Evolutionary conservation across 768 basidiomycete species (phyloP), one percentile per base, ranked within the genome.

Genomic region (Clavaria fumosa): DNA sequence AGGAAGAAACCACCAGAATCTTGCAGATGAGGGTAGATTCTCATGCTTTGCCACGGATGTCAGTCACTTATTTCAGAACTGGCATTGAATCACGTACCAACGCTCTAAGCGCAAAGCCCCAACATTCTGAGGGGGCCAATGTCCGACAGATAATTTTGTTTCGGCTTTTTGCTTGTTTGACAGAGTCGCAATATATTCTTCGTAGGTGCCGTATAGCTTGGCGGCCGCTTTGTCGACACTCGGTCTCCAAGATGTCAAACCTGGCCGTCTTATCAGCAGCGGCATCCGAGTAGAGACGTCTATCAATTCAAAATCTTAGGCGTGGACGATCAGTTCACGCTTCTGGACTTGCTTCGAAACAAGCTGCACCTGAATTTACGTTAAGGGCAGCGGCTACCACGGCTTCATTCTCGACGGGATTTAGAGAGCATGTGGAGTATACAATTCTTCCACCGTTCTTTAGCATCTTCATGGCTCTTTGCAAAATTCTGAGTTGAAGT

Each of bases 1-100:
- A 99, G 76, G 52, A 95, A 99, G 60, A 99, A 99, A 0, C 90
- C 95, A 2, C 95, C 95, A 0, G 90, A 86, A 50, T 99, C 84
- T 56, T 97, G 95, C 6, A 95, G 61, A 53, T 97, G 91, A 2
- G 95, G 91, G 51, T 93, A 84, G 44, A 97, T 73, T 26, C 95
- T 72, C 55, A 96, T 59, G 47, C 90, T 95, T 34, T 12, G 17
- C 7, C 1, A 7, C 4, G 32, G 22, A 38, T 4, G 4, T 26
- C 39, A 23, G 17, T 14, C 6, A 11, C 37, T 27, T 36, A 7
- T 27, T 23, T 31, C 21, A 22, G 6, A 18, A 14, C n/a, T 26
- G 17, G 6, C 19, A 34, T 31, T 5, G 20, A 35, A 42, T 17
- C 7, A 49, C 68, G 32, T 39, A 88, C 91, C 86, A 86, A 45